Evolutionary conservation across 352 stramenopile species (phyloP).

Genomic region (Pythium insidiosum): DNA sequence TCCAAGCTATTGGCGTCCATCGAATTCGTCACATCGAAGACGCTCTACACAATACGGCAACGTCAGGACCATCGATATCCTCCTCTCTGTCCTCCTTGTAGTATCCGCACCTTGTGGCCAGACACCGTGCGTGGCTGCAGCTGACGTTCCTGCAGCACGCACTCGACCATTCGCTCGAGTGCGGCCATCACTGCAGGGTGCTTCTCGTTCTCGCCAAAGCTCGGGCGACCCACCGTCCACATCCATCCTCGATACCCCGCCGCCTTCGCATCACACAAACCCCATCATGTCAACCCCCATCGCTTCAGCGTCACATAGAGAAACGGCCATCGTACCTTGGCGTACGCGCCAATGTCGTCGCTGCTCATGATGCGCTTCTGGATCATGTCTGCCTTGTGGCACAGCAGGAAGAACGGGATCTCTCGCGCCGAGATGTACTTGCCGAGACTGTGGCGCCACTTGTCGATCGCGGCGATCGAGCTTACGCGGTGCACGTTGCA

Average conservation of each 20-base stretch:
- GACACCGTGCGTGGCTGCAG: not conserved
- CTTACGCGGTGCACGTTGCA: conserved; percentile 85
- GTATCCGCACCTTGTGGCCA: too few relatives aligned
- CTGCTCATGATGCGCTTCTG: conserved; percentile 84
- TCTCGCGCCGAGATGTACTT: conserved; percentile 74
- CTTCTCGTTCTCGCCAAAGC: conserved; percentile 80
- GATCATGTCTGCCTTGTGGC: conserved; percentile 76
- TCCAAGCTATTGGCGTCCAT: too few relatives aligned
- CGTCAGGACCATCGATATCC: too few relatives aligned
- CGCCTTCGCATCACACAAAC: conserved; percentile 18
- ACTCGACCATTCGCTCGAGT: conserved; percentile 65
- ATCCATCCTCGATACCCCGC: conserved; percentile 76
- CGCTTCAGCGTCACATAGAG: too few relatives aligned
- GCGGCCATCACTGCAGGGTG: conserved; percentile 63
- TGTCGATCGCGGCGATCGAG: conserved; percentile 78
- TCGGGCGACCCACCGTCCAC: conserved; percentile 72
- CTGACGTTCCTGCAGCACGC: conserved; percentile 12
- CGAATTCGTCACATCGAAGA: too few relatives aligned
- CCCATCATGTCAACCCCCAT: not conserved
- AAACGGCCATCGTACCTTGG: conserved; percentile 36
- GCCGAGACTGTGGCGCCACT: conserved; percentile 64
- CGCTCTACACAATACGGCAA: too few relatives aligned
- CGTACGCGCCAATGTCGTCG: conserved; percentile 78
- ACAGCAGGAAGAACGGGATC: conserved; percentile 70
- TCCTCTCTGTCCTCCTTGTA: too few relatives aligned